phyloP scores from a whole-genome alignment of 441 rosid genomes.

The Sinapis alba region DNA sequence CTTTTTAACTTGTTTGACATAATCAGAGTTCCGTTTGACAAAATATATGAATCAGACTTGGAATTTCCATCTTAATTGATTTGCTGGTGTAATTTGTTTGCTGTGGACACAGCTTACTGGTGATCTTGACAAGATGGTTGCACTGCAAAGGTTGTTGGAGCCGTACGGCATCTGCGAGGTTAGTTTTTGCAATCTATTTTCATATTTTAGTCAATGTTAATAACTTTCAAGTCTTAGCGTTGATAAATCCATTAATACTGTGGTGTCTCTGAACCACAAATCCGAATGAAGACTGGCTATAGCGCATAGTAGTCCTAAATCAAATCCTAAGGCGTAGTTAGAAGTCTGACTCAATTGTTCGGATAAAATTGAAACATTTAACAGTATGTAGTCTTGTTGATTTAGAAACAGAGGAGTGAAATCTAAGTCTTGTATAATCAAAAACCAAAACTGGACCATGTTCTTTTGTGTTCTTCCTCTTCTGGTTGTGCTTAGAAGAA shows the following conservation, averaged over 20 bases:
- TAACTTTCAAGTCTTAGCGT: background rate
- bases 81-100: conserved; percentile 32
- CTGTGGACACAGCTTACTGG: conserved; percentile 72
- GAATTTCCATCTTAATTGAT: background rate
- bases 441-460: too few relatives aligned
- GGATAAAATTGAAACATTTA: too few relatives aligned
- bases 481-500: background rate
- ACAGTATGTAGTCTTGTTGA: too few relatives aligned
- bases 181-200: conserved; percentile 31
- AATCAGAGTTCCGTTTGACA: too few relatives aligned
- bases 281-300: background rate
- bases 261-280: background rate
- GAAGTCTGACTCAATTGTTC: too few relatives aligned
- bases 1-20: background rate
- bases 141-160: conserved; percentile 88
- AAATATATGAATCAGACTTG: background rate
- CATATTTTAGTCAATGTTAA: conserved; percentile 1
- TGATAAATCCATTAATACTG: background rate
- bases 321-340: too few relatives aligned
- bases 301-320: too few relatives aligned
- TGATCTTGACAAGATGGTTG: conserved; percentile 96
- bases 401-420: too few relatives aligned
- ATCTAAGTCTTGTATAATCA: too few relatives aligned
- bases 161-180: conserved; percentile 99
- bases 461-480: too few relatives aligned